phyloP scores from a whole-genome alignment of 2,329 filamentous ascomycete genomes.

The Sclerotiophoma versabilis region DNA sequence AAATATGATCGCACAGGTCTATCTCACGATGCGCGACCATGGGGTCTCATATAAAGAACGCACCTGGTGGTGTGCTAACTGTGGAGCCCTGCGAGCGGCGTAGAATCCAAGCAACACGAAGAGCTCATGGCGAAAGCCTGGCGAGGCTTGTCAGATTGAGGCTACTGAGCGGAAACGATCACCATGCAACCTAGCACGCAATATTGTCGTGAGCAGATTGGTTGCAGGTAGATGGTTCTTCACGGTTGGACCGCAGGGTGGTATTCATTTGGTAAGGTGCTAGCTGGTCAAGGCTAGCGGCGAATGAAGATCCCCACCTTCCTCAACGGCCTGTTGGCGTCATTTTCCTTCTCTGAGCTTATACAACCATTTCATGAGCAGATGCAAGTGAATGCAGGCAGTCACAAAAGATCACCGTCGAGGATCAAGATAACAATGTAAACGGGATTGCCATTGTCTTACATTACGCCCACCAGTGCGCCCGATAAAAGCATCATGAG shows the following conservation, averaged over 20 bases:
- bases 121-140: slow-evolving; percentile 32
- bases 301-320: background rate
- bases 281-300: background rate
- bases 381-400: no score
- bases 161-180: slow-evolving; percentile 2
- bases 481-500: no score
- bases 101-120: slow-evolving; percentile 20
- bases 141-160: slow-evolving; percentile 14
- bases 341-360: background rate
- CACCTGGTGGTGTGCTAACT: background rate
- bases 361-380: background rate
- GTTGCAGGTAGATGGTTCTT: slow-evolving; percentile 8
- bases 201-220: slow-evolving; percentile 29
- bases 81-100: background rate
- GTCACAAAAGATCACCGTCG: no score
- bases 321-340: slow-evolving; percentile 4
- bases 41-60: background rate
- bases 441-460: no score
- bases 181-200: slow-evolving; percentile 30
- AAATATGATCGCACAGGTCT: background rate
- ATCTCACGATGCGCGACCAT: background rate
- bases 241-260: slow-evolving; percentile 5
- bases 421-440: no score
- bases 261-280: slow-evolving; percentile 10
- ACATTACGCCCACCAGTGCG: no score